These are phyloP conservation scores for Xerophyta viscosa DNA, from an alignment of 106 monocot genomes.

Conservation along the genomic window DNA sequence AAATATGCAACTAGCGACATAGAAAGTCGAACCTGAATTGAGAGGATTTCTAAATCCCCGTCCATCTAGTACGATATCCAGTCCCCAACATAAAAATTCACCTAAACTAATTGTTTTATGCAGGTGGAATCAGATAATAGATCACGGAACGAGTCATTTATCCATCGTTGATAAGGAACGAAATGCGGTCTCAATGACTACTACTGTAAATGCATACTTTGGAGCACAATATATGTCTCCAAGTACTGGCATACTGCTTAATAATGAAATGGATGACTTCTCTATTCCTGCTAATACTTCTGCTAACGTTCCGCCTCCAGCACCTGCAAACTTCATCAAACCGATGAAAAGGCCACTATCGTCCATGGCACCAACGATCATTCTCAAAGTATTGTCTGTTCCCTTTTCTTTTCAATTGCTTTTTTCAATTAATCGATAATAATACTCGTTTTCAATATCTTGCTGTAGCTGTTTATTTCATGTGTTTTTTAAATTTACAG, in stretches of 20 bases:
- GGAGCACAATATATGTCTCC: constrained; percentile 55
- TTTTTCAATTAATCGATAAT: too few species aligned
- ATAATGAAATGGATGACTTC: constrained; percentile 99
- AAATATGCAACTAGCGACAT: too few species aligned
- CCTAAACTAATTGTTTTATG: too few species aligned
- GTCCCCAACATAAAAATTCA: too few species aligned
- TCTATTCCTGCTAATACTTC: constrained; percentile 51
- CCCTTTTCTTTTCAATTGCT: not conserved
- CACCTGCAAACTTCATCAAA: constrained; percentile 79
- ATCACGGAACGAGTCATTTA: constrained; percentile 92
- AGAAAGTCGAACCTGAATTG: too few species aligned
- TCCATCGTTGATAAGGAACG: constrained; percentile 65
- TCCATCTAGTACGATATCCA: too few species aligned
- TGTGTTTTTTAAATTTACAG: too few species aligned
- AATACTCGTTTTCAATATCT: too few species aligned
- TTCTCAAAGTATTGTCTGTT: constrained; percentile 88
- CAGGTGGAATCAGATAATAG: constrained; percentile 79
- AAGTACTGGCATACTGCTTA: constrained; percentile 86
- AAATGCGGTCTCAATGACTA: constrained; percentile 90
- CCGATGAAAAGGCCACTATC: constrained; percentile 85
- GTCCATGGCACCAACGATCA: constrained; percentile 80
- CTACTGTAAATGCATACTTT: constrained; percentile 77
- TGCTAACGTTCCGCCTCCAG: constrained; percentile 37
- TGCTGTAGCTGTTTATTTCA: too few species aligned
- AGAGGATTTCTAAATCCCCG: too few species aligned